Base-by-base conservation (phyloP, 2,329 filamentous ascomycete genomes). In the Aspergillus intermedius region DNA sequence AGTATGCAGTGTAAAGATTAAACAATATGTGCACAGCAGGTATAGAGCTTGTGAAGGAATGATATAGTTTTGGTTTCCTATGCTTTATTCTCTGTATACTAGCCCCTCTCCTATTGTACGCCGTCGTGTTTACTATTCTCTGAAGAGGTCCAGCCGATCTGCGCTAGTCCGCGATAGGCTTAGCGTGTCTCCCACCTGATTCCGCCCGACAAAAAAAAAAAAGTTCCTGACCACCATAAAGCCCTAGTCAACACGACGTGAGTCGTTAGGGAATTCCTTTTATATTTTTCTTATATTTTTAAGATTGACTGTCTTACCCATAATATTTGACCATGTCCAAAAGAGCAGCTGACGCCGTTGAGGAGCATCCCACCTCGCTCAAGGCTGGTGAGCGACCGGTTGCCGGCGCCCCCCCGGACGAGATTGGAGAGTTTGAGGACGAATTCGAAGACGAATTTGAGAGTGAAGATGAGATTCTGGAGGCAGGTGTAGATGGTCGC, bases 401-500 rank as follows among this genome's bases (percentile, higher is more conserved):
- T 54, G 64, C 67, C 45, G 68, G 73, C 47, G 66, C 66, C 55
- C 72, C 71, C 65, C 68, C 76, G 55, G 71, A 77, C 54, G 78
- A 82, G 48, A 75, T 72, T 52, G 77, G 78, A 54, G 86, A 86
- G 50, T 78, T 87, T 46, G 82, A 87, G 60, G 78, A 81, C 58
- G 87, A 97, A 58, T 97, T 94, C 55, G 93, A 95, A 65, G 93
- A 96, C 72, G 91, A 97, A 65, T 96, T 91, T 59, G 91, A 96
- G 76, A 95, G 83, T 60, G 84, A 87, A 61, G 91, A 96, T 67
- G 91, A 97, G 70, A 88, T 97, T 46, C 74, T 96, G 51, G 91
- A 97, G 73, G 91, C 93, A 4, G 91, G 91, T 53, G 90, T 96
- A 10, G 91, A 96, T 66, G 91, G 91, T 15, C 76, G 90, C 55